These are phyloP conservation scores for Mycoemilia scoparia DNA, from an alignment of 192 early-diverging fungal species.

Conservation along the genomic window DNA sequence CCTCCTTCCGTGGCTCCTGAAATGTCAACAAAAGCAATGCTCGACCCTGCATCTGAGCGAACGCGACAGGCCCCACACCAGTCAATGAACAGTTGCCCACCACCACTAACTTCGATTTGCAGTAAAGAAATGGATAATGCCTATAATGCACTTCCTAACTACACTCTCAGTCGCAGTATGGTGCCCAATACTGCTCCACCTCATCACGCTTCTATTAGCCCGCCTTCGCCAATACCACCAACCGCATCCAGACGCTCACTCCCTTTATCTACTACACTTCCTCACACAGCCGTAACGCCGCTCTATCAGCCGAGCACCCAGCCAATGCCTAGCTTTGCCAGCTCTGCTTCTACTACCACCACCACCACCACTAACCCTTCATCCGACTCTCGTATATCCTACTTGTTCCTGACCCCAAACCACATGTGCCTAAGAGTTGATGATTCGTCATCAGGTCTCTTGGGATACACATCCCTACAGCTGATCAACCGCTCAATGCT, in stretches of 20 bases:
- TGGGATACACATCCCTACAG: slow-evolving; percentile 21
- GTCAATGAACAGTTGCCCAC: too few species aligned
- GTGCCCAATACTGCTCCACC: too few species aligned
- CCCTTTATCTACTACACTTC: too few species aligned
- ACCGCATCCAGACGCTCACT: too few species aligned
- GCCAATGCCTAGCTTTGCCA: neutral
- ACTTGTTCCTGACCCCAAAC: slow-evolving; percentile 18
- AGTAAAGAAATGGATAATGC: too few species aligned
- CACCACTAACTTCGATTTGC: too few species aligned
- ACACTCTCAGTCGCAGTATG: too few species aligned
- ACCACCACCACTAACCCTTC: slow-evolving; percentile 1
- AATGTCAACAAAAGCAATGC: too few species aligned
- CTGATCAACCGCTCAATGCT: slow-evolving; percentile 31
- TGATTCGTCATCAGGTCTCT: slow-evolving; percentile 8
- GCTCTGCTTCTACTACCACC: neutral
- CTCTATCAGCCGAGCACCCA: slow-evolving; percentile 2
- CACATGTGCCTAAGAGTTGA: slow-evolving; percentile 22
- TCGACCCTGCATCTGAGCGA: too few species aligned
- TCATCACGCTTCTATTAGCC: neutral
- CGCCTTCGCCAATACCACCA: slow-evolving; percentile 1
- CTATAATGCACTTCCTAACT: too few species aligned
- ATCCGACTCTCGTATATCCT: slow-evolving; percentile 3
- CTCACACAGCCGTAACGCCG: neutral
- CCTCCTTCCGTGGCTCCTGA: too few species aligned
- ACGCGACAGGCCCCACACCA: too few species aligned